phyloP scores from a whole-genome alignment of 352 stramenopile genomes.

The Phytophthora rubi region DNA sequence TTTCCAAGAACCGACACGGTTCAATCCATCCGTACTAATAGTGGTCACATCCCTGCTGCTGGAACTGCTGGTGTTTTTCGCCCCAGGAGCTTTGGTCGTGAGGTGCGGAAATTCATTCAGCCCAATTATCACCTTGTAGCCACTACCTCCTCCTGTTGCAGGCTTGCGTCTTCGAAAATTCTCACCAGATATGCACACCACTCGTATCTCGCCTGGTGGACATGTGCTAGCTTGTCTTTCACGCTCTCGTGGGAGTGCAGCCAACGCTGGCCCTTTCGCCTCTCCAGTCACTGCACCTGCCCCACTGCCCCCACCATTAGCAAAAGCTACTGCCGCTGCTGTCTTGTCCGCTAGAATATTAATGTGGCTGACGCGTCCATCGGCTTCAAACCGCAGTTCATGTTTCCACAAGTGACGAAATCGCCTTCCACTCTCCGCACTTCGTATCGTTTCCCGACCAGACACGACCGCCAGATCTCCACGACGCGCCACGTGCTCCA shows the following conservation, averaged over 20 bases:
- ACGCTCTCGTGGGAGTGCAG: constrained; percentile 70
- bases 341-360: constrained; percentile 88
- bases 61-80: constrained; percentile 19
- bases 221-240: constrained; percentile 65
- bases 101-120: constrained; percentile 79
- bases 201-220: constrained; percentile 79
- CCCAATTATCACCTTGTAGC: constrained; percentile 70
- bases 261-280: constrained; percentile 42
- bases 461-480: constrained; percentile 81
- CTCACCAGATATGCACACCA: constrained; percentile 80
- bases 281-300: constrained; percentile 47
- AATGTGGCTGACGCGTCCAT: constrained; percentile 84
- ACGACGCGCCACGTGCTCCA: constrained; percentile 72
- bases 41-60: constrained; percentile 32
- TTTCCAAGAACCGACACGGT: constrained; percentile 61
- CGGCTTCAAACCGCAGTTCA: constrained; percentile 79
- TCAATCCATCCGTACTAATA: constrained; percentile 47
- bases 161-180: constrained; percentile 39
- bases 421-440: constrained; percentile 64
- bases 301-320: constrained; percentile 39
- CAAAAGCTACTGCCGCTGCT: constrained; percentile 78
- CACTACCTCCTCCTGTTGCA: constrained; percentile 56
- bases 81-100: constrained; percentile 49
- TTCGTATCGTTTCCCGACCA: constrained; percentile 79
- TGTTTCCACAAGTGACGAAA: constrained; percentile 89